Evolutionary conservation across 1,284 basidiomycete species (phyloP).

Genomic region (Papiliotrema terrestris): DNA sequence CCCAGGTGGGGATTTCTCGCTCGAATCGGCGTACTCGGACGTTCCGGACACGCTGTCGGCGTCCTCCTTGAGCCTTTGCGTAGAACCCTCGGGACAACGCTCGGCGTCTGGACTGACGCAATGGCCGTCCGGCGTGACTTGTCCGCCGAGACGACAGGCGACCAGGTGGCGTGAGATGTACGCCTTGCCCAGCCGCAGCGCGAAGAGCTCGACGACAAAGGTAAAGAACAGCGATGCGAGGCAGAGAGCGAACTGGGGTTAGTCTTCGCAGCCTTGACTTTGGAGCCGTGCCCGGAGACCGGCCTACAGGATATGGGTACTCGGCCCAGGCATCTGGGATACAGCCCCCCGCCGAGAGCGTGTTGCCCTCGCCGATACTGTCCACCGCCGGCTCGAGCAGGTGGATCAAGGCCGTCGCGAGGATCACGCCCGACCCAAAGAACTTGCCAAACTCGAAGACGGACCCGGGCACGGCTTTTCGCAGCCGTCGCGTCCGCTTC

Average conservation of each 20-base stretch:
- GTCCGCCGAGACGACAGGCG: neutral
- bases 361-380: slow-evolving; percentile 15
- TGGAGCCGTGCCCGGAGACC: neutral
- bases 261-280: neutral
- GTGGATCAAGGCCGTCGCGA: slow-evolving; percentile 54
- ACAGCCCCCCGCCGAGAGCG: slow-evolving; percentile 13
- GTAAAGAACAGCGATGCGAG: slow-evolving; percentile 18
- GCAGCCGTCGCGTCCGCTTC: slow-evolving; percentile 29
- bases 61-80: neutral
- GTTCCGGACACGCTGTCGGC: neutral
- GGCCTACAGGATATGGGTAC: slow-evolving; percentile 27
- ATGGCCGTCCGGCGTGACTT: neutral
- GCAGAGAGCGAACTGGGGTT: slow-evolving; percentile 12
- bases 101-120: neutral
- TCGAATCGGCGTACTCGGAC: slow-evolving; percentile 9
- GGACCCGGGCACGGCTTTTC: slow-evolving; percentile 30
- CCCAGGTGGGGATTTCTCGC: slow-evolving; percentile 50
- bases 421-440: slow-evolving; percentile 47
- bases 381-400: slow-evolving; percentile 44
- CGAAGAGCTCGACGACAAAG: slow-evolving; percentile 20
- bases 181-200: slow-evolving; percentile 8
- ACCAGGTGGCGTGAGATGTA: slow-evolving; percentile 7
- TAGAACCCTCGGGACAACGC: neutral
- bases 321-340: slow-evolving; percentile 21
- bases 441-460: slow-evolving; percentile 49